phyloP scores from a whole-genome alignment of 1,139 yeast species.

The Schwanniomyces etchellsii region DNA sequence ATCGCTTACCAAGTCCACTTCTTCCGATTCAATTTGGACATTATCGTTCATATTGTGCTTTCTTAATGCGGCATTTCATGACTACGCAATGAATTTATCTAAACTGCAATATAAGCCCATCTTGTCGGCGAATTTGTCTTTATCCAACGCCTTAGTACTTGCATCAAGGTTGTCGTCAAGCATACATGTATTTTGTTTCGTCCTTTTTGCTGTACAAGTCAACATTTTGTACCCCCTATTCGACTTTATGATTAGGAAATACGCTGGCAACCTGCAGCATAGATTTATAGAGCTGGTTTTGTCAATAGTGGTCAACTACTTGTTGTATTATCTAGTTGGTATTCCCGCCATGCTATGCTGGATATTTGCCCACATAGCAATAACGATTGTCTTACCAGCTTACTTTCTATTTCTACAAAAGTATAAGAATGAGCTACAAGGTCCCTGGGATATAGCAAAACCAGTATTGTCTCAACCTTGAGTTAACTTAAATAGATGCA shows the following conservation, averaged over 20 bases:
- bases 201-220: slow-evolving; percentile 64
- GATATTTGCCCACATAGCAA: slow-evolving; percentile 41
- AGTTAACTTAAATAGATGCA: not conserved
- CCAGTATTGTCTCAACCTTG: slow-evolving; percentile 35
- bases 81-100: slow-evolving; percentile 46
- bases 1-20: slow-evolving; percentile 81
- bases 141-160: slow-evolving; percentile 82
- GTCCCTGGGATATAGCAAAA: slow-evolving; percentile 91
- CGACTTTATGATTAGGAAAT: slow-evolving; percentile 51
- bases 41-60: slow-evolving; percentile 73
- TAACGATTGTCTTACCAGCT: slow-evolving; percentile 58
- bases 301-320: slow-evolving; percentile 16
- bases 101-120: slow-evolving; percentile 45
- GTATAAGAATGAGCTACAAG: slow-evolving; percentile 83
- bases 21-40: slow-evolving; percentile 96
- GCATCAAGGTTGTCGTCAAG: slow-evolving; percentile 79
- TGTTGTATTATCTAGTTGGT: slow-evolving; percentile 15
- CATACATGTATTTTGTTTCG: slow-evolving; percentile 75
- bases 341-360: slow-evolving; percentile 39
- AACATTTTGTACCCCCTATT: slow-evolving; percentile 71
- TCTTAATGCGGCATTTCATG: slow-evolving; percentile 62
- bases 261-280: slow-evolving; percentile 23
- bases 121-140: slow-evolving; percentile 73
- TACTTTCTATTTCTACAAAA: slow-evolving; percentile 69
- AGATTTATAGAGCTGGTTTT: slow-evolving; percentile 19